Conservation (phyloP, 2,329 filamentous ascomycete species). For the Drechmeria coniospora region DNA sequence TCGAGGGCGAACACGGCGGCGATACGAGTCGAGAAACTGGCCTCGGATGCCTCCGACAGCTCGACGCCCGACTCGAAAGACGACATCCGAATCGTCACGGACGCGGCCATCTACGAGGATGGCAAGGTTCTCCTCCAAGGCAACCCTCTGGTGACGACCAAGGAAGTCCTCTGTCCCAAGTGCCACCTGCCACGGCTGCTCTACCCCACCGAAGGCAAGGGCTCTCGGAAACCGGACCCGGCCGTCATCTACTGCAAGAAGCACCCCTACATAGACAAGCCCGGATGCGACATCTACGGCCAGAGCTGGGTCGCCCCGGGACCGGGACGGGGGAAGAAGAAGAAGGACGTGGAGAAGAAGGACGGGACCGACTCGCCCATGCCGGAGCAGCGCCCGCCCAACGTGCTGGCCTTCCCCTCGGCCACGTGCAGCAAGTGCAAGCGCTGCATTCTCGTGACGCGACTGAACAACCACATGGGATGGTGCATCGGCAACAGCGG, state of each 20-base stretch:
- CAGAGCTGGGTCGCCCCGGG: constrained; percentile 64
- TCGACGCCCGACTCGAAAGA: constrained; percentile 36
- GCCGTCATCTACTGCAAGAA: constrained; percentile 63
- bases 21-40: constrained; percentile 48
- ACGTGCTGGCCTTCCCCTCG: constrained; percentile 48
- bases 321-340: constrained; percentile 59
- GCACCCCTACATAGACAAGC: constrained; percentile 61
- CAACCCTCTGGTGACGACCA: constrained; percentile 55
- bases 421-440: constrained; percentile 55
- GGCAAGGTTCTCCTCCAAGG: constrained; percentile 53
- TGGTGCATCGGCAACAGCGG: constrained; percentile 53
- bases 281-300: constrained; percentile 67
- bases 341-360: constrained; percentile 59
- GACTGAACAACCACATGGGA: constrained; percentile 53
- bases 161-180: constrained; percentile 56
- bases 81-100: constrained; percentile 45
- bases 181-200: constrained; percentile 62
- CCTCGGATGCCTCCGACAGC: constrained; percentile 37
- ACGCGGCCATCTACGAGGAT: constrained; percentile 55
- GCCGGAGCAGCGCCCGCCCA: constrained; percentile 40
- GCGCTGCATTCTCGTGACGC: constrained; percentile 47
- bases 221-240: constrained; percentile 49
- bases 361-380: constrained; percentile 30
- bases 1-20: constrained; percentile 51
- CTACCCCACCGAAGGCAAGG: constrained; percentile 56